Conservation (phyloP, 2,329 filamentous ascomycete genomes). For the Talaromyces pinophilus region DNA sequence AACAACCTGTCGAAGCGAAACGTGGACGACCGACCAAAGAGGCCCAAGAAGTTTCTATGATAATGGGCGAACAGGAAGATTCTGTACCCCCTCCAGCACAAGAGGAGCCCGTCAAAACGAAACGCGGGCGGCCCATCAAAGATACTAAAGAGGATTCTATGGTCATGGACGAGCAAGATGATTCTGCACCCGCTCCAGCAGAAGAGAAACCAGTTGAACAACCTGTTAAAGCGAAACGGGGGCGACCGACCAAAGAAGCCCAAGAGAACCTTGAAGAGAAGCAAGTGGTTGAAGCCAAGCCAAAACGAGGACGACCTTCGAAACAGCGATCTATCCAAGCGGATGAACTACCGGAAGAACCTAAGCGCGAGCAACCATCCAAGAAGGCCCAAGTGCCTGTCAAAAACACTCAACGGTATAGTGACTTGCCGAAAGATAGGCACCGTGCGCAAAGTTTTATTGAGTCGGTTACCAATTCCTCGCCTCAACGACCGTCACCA, state of each 20-base stretch:
- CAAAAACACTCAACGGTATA: conserved; percentile 41
- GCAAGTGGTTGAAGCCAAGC: conserved; percentile 4
- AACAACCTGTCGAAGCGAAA: conserved; percentile 10
- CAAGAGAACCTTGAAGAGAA: conserved; percentile 4
- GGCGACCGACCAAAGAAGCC: conserved; percentile 9
- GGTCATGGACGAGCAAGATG: conserved; percentile 5
- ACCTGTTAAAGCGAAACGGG: conserved; percentile 13
- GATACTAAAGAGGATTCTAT: not conserved
- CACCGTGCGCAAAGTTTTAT: conserved; percentile 36
- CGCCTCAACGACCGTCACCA: conserved; percentile 21
- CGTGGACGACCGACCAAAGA: conserved; percentile 16
- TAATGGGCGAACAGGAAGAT: conserved; percentile 6
- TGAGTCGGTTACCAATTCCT: conserved; percentile 29
- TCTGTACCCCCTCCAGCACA: conserved; percentile 18
- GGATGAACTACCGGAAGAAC: conserved; percentile 14
- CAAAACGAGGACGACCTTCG: conserved; percentile 20
- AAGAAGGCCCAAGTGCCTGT: conserved; percentile 33
- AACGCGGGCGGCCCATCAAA: conserved; percentile 16
- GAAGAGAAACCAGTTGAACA: conserved; percentile 6
- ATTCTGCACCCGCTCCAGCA: conserved; percentile 12
- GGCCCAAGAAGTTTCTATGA: not conserved
- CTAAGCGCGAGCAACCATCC: not conserved
- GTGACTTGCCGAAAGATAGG: conserved; percentile 40
- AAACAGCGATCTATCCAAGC: conserved; percentile 16
- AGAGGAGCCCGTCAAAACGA: conserved; percentile 11